These are phyloP conservation scores for Plasmodium malariae DNA, from an alignment of 169 alveolate species.

Conservation along the genomic window DNA sequence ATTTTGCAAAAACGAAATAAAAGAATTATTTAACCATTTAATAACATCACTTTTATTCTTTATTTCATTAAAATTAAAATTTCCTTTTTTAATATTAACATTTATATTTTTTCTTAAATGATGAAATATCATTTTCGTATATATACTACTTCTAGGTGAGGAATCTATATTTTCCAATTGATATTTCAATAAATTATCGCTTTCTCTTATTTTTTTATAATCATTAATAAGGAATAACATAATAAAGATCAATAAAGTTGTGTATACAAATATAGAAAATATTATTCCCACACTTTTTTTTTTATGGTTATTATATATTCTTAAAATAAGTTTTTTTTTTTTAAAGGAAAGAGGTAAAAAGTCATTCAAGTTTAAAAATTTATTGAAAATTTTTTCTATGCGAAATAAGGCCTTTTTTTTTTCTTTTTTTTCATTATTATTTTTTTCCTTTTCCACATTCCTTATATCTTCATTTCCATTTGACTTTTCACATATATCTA, in stretches of 20 bases:
- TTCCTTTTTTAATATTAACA: conserved; percentile 27
- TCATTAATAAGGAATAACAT: conserved; percentile 45
- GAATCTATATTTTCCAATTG: conserved; percentile 61
- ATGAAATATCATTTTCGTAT: conserved; percentile 20
- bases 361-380: conserved; percentile 22
- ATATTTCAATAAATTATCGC: conserved; percentile 44
- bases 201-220: conserved; percentile 32
- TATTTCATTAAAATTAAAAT: conserved; percentile 42
- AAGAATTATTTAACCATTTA: conserved; percentile 46
- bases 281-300: conserved; percentile 4
- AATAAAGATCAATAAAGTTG: conserved; percentile 21
- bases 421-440: conserved; percentile 5
- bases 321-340: conserved; percentile 55
- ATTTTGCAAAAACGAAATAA: conserved; percentile 31
- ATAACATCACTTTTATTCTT: conserved; percentile 25
- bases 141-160: conserved; percentile 2
- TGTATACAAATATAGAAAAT: conserved; percentile 33
- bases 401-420: conserved; percentile 22
- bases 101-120: conserved; percentile 40
- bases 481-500: conserved; percentile 13
- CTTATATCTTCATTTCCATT: background rate
- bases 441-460: background rate
- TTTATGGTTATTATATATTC: conserved; percentile 28
- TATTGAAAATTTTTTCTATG: conserved; percentile 52
- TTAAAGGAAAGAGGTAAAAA: conserved; percentile 65